phyloP scores from a whole-genome alignment of 73 alveolate species.

The Paramecium biaurelia region DNA sequence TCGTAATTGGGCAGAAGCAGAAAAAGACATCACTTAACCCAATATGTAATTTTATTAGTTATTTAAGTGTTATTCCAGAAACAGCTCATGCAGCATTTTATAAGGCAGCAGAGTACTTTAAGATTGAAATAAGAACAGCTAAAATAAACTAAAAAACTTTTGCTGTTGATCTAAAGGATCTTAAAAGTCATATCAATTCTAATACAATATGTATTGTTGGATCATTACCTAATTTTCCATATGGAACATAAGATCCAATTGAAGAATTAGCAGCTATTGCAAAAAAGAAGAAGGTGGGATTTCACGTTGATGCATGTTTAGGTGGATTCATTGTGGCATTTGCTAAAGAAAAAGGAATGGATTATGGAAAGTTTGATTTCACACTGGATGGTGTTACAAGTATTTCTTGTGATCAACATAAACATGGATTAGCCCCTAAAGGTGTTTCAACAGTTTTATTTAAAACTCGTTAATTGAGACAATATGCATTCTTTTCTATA shows the following conservation, averaged over 20 bases:
- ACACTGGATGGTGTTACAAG: slow-evolving; percentile 97
- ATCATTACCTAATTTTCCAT: slow-evolving; percentile 92
- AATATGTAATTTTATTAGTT: slow-evolving; percentile 20
- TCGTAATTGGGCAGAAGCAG: slow-evolving; percentile 73
- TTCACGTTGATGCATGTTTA: slow-evolving; percentile 91
- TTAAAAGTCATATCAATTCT: slow-evolving; percentile 70
- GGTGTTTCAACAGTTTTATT: slow-evolving; percentile 93
- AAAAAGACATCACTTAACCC: slow-evolving; percentile 68
- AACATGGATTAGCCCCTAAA: slow-evolving; percentile 98
- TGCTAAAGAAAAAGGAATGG: slow-evolving; percentile 83
- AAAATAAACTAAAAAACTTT: slow-evolving; percentile 72
- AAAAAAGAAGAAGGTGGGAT: slow-evolving; percentile 67
- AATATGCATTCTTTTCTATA: slow-evolving; percentile 77
- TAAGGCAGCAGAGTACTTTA: slow-evolving; percentile 90
- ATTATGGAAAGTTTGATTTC: slow-evolving; percentile 90
- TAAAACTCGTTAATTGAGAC: slow-evolving; percentile 86
- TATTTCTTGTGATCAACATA: slow-evolving; percentile 97
- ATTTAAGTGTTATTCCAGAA: slow-evolving; percentile 70
- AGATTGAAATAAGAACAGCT: slow-evolving; percentile 80
- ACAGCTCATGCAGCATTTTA: slow-evolving; percentile 97
- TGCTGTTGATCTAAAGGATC: slow-evolving; percentile 71
- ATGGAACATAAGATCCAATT: slow-evolving; percentile 92
- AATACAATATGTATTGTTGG: slow-evolving; percentile 88
- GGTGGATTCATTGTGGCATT: slow-evolving; percentile 97
- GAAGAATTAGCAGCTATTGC: slow-evolving; percentile 84